Percentiles rank a stretch among this genome's conserved stretches.
Evolutionary conservation across 1,284 basidiomycete species (phyloP).

Genomic region (Cutaneotrichosporon daszewskae): DNA sequence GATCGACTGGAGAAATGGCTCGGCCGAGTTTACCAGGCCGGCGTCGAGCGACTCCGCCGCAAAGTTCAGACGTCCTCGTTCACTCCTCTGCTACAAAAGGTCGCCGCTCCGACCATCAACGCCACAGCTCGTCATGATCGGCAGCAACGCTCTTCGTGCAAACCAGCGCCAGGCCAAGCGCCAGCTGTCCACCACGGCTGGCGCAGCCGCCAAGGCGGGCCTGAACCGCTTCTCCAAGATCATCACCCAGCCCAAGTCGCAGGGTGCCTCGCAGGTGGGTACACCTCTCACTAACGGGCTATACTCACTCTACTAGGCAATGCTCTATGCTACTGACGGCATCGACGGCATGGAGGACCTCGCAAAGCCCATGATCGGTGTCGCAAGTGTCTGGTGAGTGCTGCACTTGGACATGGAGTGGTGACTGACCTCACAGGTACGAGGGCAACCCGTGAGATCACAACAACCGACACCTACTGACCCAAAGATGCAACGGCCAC

Average conservation of each 20-base stretch:
- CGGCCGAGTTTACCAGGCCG: not conserved
- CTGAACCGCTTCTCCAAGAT: conserved; percentile 72
- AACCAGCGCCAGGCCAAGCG: conserved; percentile 14
- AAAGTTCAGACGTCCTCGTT: not conserved
- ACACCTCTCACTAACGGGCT: not conserved
- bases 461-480: not conserved
- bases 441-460: conserved; percentile 70
- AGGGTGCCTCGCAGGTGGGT: conserved; percentile 82
- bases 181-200: conserved; percentile 11
- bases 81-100: too few species aligned
- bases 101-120: too few species aligned
- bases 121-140: conserved; percentile 8
- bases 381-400: conserved; percentile 85
- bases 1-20: not conserved
- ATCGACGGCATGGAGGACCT: conserved; percentile 71
- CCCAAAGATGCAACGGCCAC: conserved; percentile 78
- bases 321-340: conserved; percentile 93
- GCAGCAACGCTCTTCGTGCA: conserved; percentile 15
- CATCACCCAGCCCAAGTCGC: conserved; percentile 82
- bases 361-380: conserved; percentile 89
- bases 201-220: conserved; percentile 18
- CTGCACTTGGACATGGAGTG: not conserved
- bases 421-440: conserved; percentile 56
- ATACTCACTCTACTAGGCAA: conserved; percentile 58
- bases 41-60: not conserved